These are phyloP conservation scores for Megacollybia marginata DNA, from an alignment of 768 basidiomycete species.

Conservation along the genomic window DNA sequence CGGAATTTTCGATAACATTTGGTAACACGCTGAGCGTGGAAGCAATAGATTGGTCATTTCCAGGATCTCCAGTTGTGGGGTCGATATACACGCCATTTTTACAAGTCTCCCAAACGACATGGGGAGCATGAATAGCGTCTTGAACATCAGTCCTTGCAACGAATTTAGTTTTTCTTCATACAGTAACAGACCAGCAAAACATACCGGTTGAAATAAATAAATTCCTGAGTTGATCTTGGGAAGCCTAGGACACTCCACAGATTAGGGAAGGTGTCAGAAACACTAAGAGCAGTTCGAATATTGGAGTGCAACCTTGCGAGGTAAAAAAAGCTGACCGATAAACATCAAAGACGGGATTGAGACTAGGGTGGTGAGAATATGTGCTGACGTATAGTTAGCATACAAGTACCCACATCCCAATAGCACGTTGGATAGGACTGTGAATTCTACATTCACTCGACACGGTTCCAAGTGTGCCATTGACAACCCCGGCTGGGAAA, in stretches of 20 bases:
- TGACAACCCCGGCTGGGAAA: constrained; percentile 42
- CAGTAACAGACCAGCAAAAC: constrained; percentile 1
- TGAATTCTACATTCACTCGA: constrained; percentile 37
- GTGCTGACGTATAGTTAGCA: neutral
- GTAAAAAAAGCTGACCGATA: constrained; percentile 29
- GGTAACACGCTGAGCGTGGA: constrained; percentile 58
- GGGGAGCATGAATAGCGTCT: constrained; percentile 58
- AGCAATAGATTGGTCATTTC: constrained; percentile 48
- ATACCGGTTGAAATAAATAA: constrained; percentile 47
- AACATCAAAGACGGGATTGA: constrained; percentile 51
- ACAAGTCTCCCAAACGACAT: constrained; percentile 52
- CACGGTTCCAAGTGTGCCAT: constrained; percentile 30
- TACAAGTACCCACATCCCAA: constrained; percentile 33
- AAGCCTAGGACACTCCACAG: constrained; percentile 60
- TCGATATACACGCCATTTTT: constrained; percentile 47
- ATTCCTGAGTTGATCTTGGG: constrained; percentile 52
- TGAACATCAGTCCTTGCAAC: constrained; percentile 22
- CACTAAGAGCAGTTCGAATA: constrained; percentile 14
- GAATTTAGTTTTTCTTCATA: too few species aligned
- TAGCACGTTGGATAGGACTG: constrained; percentile 39
- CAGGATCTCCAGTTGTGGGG: constrained; percentile 24
- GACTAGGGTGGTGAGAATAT: constrained; percentile 15
- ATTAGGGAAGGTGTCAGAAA: constrained; percentile 47
- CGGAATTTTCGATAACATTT: constrained; percentile 63
- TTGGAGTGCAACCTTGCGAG: neutral